A percentile compares a stretch with the other conserved stretches of the same genome.
Evolutionary conservation across 2,329 filamentous ascomycete genomes (phyloP).

Genomic region (Lasiodiplodia citricola): DNA sequence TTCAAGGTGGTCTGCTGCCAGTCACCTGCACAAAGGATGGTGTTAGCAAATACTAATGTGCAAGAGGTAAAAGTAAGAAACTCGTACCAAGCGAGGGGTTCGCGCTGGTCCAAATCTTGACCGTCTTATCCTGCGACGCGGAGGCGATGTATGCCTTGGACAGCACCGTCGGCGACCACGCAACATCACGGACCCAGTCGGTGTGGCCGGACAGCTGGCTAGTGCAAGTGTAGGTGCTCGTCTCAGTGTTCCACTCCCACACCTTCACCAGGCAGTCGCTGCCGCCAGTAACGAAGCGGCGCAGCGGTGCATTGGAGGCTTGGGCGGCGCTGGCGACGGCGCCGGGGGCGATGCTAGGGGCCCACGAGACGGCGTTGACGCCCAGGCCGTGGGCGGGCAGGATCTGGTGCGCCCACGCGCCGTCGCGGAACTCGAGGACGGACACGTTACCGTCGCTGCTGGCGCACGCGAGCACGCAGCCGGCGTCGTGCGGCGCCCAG

Average conservation of each 20-base stretch:
- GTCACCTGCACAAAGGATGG: conserved; percentile 53
- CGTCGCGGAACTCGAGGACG: conserved; percentile 96
- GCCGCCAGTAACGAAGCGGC: conserved; percentile 92
- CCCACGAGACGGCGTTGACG: conserved; percentile 96
- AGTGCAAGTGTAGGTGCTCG: conserved; percentile 58
- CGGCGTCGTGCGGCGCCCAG: conserved; percentile 96
- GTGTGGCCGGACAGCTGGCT: conserved; percentile 75
- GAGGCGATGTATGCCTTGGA: conserved; percentile 97
- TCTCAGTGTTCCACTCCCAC: conserved; percentile 74
- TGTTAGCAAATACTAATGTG: conserved; percentile 30
- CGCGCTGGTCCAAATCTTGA: conserved; percentile 85
- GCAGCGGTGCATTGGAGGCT: conserved; percentile 60
- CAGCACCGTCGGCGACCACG: conserved; percentile 93
- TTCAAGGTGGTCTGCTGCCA: conserved; percentile 87
- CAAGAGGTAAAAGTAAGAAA: no score
- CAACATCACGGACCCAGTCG: conserved; percentile 97
- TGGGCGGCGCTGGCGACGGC: conserved; percentile 77
- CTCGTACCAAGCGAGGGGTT: conserved; percentile 40
- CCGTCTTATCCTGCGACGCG: conserved; percentile 94
- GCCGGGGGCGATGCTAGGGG: conserved; percentile 81
- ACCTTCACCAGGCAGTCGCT: conserved; percentile 94
- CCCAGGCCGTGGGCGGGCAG: conserved; percentile 93
- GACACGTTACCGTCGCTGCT: conserved; percentile 92
- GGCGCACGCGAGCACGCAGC: conserved; percentile 92
- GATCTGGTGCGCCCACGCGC: conserved; percentile 85